Percentiles rank a stretch among this genome's conserved stretches.
Evolutionary conservation across 2,329 filamentous ascomycete genomes (phyloP).

Genomic region (Zalaria sp.): DNA sequence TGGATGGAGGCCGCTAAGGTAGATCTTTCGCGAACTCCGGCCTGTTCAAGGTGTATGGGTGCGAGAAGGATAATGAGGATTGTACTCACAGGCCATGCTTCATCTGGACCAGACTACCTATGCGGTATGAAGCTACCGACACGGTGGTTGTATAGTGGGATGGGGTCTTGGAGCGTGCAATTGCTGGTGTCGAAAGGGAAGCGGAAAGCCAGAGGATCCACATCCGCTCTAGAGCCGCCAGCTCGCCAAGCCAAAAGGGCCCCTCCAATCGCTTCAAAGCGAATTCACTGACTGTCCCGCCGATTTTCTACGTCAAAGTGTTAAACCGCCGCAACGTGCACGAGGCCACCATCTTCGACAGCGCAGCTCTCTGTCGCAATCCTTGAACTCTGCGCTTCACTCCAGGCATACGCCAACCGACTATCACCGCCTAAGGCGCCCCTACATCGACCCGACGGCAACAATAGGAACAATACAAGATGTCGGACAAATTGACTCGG

Average conservation of each 20-base stretch:
- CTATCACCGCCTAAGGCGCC: too few species aligned
- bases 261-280: too few species aligned
- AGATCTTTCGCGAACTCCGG: not conserved
- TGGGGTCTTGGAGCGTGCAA: too few species aligned
- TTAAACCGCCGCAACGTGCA: too few species aligned
- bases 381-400: too few species aligned
- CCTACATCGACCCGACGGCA: not conserved
- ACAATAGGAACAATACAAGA: conserved; percentile 29
- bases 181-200: not conserved
- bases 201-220: not conserved
- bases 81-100: conserved; percentile 46
- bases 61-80: conserved; percentile 15
- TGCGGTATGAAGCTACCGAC: not conserved
- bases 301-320: too few species aligned
- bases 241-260: too few species aligned
- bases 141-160: conserved; percentile 1
- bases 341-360: too few species aligned
- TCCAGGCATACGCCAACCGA: too few species aligned
- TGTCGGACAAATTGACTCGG: conserved; percentile 93
- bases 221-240: too few species aligned
- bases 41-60: not conserved
- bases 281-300: too few species aligned
- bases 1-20: not conserved
- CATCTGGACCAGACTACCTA: conserved; percentile 15
- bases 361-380: too few species aligned